Base-by-base conservation (phyloP, 208 protist genomes). In the Leishmania tropica region DNA sequence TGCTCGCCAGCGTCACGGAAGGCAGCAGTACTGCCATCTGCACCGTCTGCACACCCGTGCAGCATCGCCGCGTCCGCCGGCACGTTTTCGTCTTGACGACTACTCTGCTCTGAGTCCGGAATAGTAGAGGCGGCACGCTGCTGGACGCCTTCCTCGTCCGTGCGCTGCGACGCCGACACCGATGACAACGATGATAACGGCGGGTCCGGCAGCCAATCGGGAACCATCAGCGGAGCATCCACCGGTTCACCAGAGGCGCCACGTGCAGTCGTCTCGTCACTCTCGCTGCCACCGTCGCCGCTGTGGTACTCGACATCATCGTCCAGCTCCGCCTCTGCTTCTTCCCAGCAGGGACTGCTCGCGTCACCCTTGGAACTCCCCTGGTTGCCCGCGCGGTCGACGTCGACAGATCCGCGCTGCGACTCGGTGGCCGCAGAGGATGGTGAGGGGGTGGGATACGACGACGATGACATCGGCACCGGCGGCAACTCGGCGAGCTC, bases 201-300 rank as follows among this genome's bases (percentile, higher is more conserved):
- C 37, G 77, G 76, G 1, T 28, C 19, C 1, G 56, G 72, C 37
- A 72, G 81, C 70, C 37, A 76, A n/a, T 81, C 81, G 58, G 77
- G 70, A 53, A 79, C 67, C 37, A 67, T 28, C 53, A 85, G 77
- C 51, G 81, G 77, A 3, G 81, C 76, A 67, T 85, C 81, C 42
- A 85, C 60, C 48, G 81, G 72, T 37, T 53, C 54, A 67, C 53
- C 54, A 6, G 74, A 62, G 48, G 74, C 54, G 54, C 74, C 51
- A 19, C 48, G 15, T 15, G 24, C 48, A 54, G 54, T 67, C 6
- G 54, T 19, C 31, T 21, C 17, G 51, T 31, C 10, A 17, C 74
- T 45, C 56, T 78, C 37, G 48, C 56, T 78, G 35, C 54, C 13
- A 76, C 45, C 40, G 45, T 24, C 17, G 40, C 47, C 28, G 72